phyloP scores from a whole-genome alignment of 83 land plant genomes.

The Isoetes engelmannii region DNA sequence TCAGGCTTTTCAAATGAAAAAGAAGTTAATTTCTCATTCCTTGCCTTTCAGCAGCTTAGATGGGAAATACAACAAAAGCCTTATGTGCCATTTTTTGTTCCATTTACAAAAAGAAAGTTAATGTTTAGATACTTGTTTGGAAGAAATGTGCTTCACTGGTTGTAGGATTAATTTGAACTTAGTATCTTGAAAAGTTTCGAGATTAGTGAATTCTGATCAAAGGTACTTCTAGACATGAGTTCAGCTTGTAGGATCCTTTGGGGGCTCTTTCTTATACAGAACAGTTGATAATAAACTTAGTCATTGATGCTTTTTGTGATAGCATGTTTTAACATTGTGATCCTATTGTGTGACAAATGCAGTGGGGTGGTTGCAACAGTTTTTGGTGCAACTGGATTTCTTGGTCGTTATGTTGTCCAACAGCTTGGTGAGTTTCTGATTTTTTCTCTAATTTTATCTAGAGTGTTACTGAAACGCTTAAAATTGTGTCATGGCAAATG shows the following conservation, averaged over 20 bases:
- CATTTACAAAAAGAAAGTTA: too few relatives aligned
- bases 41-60: too few relatives aligned
- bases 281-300: background rate
- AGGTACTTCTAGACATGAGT: too few relatives aligned
- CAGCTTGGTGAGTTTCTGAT: conserved; percentile 56
- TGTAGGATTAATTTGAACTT: too few relatives aligned
- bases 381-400: conserved; percentile 94
- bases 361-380: conserved; percentile 92
- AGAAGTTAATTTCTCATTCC: too few relatives aligned
- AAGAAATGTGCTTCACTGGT: too few relatives aligned
- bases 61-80: too few relatives aligned
- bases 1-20: too few relatives aligned
- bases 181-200: too few relatives aligned
- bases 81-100: too few relatives aligned
- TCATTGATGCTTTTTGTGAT: background rate
- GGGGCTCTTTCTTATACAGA: background rate
- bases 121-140: too few relatives aligned
- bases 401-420: conserved; percentile 89
- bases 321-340: background rate
- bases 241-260: background rate
- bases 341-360: conserved; percentile 11
- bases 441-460: background rate
- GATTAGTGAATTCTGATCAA: too few relatives aligned
- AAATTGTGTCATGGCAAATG: background rate
- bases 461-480: background rate